Percentiles rank a stretch among this genome's conserved stretches.
phyloP scores from a whole-genome alignment of 2,329 filamentous ascomycete genomes.

The Catunica adiposa region DNA sequence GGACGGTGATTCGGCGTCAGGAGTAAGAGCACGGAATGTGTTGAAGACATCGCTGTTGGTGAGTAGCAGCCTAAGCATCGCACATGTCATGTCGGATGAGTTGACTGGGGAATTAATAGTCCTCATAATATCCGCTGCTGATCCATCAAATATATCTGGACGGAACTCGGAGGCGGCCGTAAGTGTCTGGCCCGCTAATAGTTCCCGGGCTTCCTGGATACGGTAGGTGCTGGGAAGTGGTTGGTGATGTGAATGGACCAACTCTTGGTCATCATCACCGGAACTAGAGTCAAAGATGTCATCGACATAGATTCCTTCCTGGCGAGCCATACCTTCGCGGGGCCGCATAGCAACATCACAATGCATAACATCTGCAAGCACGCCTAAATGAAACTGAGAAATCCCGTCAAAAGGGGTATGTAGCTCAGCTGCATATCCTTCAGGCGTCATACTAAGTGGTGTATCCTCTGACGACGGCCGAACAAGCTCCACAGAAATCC shows the following conservation, averaged over 20 bases:
- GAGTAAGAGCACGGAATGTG: conserved; percentile 31
- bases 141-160: conserved; percentile 28
- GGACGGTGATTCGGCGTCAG: conserved; percentile 28
- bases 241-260: conserved; percentile 14
- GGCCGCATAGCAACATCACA: conserved; percentile 25
- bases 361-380: conserved; percentile 36
- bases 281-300: conserved; percentile 1
- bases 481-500: conserved; percentile 31
- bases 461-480: conserved; percentile 20
- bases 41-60: conserved; percentile 38
- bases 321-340: conserved; percentile 11
- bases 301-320: background rate
- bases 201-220: conserved; percentile 33
- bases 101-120: conserved; percentile 20
- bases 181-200: conserved; percentile 31
- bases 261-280: conserved; percentile 14
- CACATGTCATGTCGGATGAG: conserved; percentile 31
- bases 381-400: conserved; percentile 32
- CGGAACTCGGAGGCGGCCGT: conserved; percentile 27
- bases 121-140: conserved; percentile 19
- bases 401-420: conserved; percentile 33
- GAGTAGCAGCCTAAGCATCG: conserved; percentile 36
- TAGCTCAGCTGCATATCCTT: conserved; percentile 30
- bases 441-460: conserved; percentile 27
- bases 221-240: conserved; percentile 20